A percentile compares a stretch with the other conserved stretches of the same genome.
phyloP scores from a whole-genome alignment of 2,329 filamentous ascomycete species.

The Pochonia chlamydosporia region DNA sequence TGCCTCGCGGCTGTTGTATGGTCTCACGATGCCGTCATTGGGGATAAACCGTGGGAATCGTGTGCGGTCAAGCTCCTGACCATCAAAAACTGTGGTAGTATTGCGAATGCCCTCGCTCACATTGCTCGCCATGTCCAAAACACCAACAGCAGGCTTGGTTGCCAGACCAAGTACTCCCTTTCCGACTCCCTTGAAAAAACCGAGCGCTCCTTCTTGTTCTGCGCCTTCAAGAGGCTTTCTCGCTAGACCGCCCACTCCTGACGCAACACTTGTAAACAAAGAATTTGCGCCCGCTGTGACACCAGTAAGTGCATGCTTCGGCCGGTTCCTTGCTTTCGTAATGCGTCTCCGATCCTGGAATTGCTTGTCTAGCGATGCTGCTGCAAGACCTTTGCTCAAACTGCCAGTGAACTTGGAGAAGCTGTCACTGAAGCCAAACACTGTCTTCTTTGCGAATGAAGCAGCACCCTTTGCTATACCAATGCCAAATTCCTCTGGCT shows the following conservation, averaged over 20 bases:
- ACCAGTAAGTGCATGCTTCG: conserved; percentile 95
- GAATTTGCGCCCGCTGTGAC: conserved; percentile 94
- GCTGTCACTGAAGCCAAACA: conserved; percentile 95
- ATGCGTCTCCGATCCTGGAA: conserved; percentile 96
- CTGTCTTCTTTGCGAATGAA: conserved; percentile 96
- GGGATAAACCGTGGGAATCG: conserved; percentile 91
- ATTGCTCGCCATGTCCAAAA: conserved; percentile 94
- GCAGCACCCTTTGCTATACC: conserved; percentile 96
- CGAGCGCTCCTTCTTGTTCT: conserved; percentile 87
- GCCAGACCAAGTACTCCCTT: conserved; percentile 92
- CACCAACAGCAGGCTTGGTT: conserved; percentile 93
- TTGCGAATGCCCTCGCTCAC: conserved; percentile 97
- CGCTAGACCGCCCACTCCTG: conserved; percentile 87
- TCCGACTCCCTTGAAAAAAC: conserved; percentile 96
- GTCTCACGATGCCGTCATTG: conserved; percentile 85
- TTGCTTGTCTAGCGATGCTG: conserved; percentile 94
- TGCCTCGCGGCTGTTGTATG: conserved; percentile 90
- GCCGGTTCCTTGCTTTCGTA: conserved; percentile 84
- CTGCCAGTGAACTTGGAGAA: conserved; percentile 97
- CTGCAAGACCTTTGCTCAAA: conserved; percentile 92
- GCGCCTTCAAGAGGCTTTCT: conserved; percentile 92
- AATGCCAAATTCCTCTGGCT: conserved; percentile 88
- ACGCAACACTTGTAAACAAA: conserved; percentile 86
- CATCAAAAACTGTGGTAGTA: conserved; percentile 96
- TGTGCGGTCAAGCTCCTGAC: conserved; percentile 87